phyloP scores from a whole-genome alignment of 2,329 filamentous ascomycete species.

The Aspergillus proliferans region DNA sequence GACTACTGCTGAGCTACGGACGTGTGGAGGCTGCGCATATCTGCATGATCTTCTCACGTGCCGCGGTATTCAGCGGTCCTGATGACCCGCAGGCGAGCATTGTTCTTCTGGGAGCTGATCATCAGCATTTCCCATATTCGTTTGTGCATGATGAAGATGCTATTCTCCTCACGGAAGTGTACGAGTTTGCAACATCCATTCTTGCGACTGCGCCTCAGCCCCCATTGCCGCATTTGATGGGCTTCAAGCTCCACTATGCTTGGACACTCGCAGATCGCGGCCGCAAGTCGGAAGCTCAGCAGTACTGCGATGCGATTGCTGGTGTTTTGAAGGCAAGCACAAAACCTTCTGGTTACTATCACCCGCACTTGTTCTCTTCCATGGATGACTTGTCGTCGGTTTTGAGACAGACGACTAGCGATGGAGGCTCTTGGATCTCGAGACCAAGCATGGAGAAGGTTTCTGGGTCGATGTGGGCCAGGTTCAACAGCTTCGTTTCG shows the following conservation, averaged over 20 bases:
- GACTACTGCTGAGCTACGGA: constrained; percentile 75
- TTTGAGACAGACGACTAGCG: constrained; percentile 77
- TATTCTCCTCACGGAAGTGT: constrained; percentile 90
- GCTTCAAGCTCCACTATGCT: constrained; percentile 88
- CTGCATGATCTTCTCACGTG: constrained; percentile 82
- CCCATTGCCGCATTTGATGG: constrained; percentile 72
- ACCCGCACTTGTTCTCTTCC: constrained; percentile 63
- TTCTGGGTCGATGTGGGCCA: constrained; percentile 80
- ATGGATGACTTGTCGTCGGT: constrained; percentile 80
- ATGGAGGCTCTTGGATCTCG: constrained; percentile 80
- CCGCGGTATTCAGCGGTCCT: constrained; percentile 68
- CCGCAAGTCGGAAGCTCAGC: constrained; percentile 71
- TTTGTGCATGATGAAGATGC: constrained; percentile 76
- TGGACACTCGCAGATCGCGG: constrained; percentile 78
- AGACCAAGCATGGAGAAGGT: constrained; percentile 96
- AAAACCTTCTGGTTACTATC: constrained; percentile 79
- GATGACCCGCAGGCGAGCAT: constrained; percentile 76
- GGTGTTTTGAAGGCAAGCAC: constrained; percentile 72
- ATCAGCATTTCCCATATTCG: constrained; percentile 62
- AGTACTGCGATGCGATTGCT: constrained; percentile 83
- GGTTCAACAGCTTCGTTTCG: constrained; percentile 93
- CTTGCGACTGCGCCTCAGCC: constrained; percentile 52
- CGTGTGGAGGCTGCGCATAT: constrained; percentile 87
- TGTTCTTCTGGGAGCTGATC: constrained; percentile 79
- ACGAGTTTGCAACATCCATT: constrained; percentile 81